Percentiles rank a stretch among this genome's conserved stretches.
Evolutionary conservation across 2,329 filamentous ascomycete species (phyloP).

Genomic region (Aspergillus udagawae): DNA sequence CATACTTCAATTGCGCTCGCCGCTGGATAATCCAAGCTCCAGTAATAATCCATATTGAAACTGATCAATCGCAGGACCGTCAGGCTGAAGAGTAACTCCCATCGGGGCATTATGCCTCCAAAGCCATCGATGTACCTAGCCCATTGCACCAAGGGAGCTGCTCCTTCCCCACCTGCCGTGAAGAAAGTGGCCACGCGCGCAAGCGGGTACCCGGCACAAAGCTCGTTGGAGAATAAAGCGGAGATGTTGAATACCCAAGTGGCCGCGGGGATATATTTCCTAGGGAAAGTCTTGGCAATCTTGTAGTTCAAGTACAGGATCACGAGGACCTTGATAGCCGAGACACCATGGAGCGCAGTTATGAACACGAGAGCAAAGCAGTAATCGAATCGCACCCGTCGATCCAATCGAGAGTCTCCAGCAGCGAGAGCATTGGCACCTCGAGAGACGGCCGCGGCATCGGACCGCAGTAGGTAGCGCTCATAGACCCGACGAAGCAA

Average conservation of each 20-base stretch:
- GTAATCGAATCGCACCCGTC: conserved; percentile 77
- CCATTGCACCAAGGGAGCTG: conserved; percentile 53
- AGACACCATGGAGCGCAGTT: conserved; percentile 76
- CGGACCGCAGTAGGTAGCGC: conserved; percentile 42
- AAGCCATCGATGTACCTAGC: conserved; percentile 72
- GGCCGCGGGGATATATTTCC: conserved; percentile 63
- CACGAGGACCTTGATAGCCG: conserved; percentile 71
- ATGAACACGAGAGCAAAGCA: conserved; percentile 77
- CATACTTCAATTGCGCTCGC: conserved; percentile 75
- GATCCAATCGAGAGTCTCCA: conserved; percentile 58
- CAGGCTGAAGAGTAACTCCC: conserved; percentile 98
- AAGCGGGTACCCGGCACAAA: conserved; percentile 73
- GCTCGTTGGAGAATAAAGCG: conserved; percentile 84
- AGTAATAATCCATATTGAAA: conserved; percentile 96
- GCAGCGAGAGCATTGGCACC: conserved; percentile 19
- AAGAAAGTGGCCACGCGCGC: conserved; percentile 57
- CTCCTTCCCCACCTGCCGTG: conserved; percentile 34
- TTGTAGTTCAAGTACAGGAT: conserved; percentile 82
- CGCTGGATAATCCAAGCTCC: conserved; percentile 67
- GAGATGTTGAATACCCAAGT: conserved; percentile 90
- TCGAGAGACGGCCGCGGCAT: conserved; percentile 22
- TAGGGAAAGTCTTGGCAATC: conserved; percentile 69
- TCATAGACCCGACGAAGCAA: conserved; percentile 72
- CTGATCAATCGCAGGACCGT: conserved; percentile 89
- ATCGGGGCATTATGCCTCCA: conserved; percentile 79